Percentiles rank a stretch among this genome's conserved stretches.
Evolutionary conservation across 2,329 filamentous ascomycete genomes (phyloP).

Genomic region (Periconia macrospinosa): DNA sequence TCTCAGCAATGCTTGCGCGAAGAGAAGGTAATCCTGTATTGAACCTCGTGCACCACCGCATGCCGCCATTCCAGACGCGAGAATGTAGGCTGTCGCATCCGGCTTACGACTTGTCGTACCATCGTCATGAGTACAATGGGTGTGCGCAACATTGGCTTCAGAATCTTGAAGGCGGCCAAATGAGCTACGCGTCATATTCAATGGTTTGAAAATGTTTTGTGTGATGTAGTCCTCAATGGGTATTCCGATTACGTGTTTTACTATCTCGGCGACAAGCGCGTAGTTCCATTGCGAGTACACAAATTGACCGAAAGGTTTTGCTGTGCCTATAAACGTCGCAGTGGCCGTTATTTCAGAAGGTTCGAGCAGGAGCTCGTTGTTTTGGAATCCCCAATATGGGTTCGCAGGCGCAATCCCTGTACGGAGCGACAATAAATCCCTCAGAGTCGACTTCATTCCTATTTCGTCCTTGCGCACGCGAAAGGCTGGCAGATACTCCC

Average conservation of each 20-base stretch:
- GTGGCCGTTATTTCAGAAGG: constrained; percentile 2
- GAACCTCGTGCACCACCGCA: constrained; percentile 3
- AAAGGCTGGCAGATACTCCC: constrained; percentile 16
- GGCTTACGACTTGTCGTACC: neutral
- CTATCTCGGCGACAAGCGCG: constrained; percentile 1
- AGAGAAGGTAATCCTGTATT: constrained; percentile 3
- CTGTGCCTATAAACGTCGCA: neutral
- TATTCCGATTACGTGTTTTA: constrained; percentile 4
- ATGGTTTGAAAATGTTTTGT: constrained; percentile 2
- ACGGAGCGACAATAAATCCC: constrained; percentile 11
- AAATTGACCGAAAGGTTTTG: constrained; percentile 11
- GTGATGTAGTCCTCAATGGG: neutral
- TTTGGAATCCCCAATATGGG: constrained; percentile 7
- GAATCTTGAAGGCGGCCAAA: neutral
- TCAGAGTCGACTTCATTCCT: constrained; percentile 9
- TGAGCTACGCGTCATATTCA: constrained; percentile 5
- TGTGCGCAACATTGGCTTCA: constrained; percentile 3
- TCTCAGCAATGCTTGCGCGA: constrained; percentile 2
- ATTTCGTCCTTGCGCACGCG: constrained; percentile 12
- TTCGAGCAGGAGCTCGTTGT: constrained; percentile 9
- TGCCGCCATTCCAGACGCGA: neutral
- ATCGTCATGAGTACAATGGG: constrained; percentile 4
- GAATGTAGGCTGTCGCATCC: neutral
- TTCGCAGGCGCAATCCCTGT: constrained; percentile 10
- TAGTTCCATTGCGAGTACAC: constrained; percentile 21